phyloP scores from a whole-genome alignment of 768 basidiomycete genomes.

The Royoungia palumana region DNA sequence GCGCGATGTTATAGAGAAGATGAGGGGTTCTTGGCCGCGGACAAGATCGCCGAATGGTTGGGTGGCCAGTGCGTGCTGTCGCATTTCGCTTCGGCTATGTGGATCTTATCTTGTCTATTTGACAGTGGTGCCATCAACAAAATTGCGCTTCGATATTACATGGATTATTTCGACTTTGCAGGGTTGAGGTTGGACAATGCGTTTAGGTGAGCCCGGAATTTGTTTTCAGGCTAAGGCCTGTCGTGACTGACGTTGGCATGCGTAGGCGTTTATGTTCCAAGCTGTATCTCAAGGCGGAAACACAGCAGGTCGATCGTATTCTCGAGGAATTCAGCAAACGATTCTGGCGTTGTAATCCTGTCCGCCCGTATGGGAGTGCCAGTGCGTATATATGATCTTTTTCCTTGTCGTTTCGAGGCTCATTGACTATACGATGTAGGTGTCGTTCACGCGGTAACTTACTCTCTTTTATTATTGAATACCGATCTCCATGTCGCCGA shows the following conservation, averaged over 20 bases:
- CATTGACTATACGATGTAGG: slow-evolving; percentile 41
- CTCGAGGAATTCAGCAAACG: slow-evolving; percentile 86
- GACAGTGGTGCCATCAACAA: slow-evolving; percentile 73
- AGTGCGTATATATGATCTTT: slow-evolving; percentile 47
- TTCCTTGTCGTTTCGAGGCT: neutral
- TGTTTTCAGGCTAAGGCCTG: neutral
- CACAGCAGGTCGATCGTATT: slow-evolving; percentile 97
- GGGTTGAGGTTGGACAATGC: slow-evolving; percentile 81
- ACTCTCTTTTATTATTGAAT: slow-evolving; percentile 90
- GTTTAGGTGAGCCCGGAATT: slow-evolving; percentile 59
- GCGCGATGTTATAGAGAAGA: slow-evolving; percentile 83
- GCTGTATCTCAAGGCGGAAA: slow-evolving; percentile 91
- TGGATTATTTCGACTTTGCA: slow-evolving; percentile 86
- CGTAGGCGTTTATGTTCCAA: slow-evolving; percentile 83
- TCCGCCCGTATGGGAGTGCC: slow-evolving; percentile 74
- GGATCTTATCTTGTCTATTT: slow-evolving; percentile 1
- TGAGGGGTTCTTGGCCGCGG: slow-evolving; percentile 74
- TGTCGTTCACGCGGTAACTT: slow-evolving; percentile 92
- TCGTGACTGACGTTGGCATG: neutral
- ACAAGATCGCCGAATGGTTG: slow-evolving; percentile 96
- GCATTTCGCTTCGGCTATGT: neutral
- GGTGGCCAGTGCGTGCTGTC: slow-evolving; percentile 77
- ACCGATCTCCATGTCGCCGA: slow-evolving; percentile 98
- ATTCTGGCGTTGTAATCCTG: slow-evolving; percentile 90
- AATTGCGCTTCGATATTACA: slow-evolving; percentile 71